Base-by-base conservation (phyloP, 148 eudicot genomes). In the Dysphania ambrosioides region DNA sequence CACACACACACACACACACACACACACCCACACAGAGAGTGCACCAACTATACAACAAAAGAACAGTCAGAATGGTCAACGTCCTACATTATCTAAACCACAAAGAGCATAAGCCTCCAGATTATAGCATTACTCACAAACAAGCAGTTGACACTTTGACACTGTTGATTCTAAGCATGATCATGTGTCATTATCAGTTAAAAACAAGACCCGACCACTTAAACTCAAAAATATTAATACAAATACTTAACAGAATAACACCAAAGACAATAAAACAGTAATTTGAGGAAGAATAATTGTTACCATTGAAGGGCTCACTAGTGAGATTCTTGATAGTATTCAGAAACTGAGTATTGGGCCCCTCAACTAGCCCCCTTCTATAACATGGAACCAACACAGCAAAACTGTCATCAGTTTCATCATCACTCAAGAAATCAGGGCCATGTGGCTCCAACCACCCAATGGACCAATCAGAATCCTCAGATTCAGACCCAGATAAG, bases 391-490 rank as follows among this genome's bases (percentile, higher is more conserved):
- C 98, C 72, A 95, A 70, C 44, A 95, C 97, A 35, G 97, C 97
- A 83, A 95, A 95, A 70, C 97, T 90, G 53, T 84, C 87, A 76
- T 91, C 97, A 16, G 53, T 85, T 83, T 89, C 97, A 68, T 90
- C 96, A 49, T 91, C 97, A 79, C 91, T 87, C 86, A 84, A 84
- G 84, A 95, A 95, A 79, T 83, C 96, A 72, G 96, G 86, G 63
- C 91, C 92, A 73, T 90, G 97, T 0, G 96, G 96, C 76, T 95
- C 98, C 71, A 89, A 74, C 98, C 98, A 95, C 78, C 97, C 98
- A 32, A 95, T 85, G 2, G 98, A 92, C 97, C 98, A 95, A 82
- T 95, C 98, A 11, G 98, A 92, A 75, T 90, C 97, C 72, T 90
- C 97, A 40, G 98, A 91, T 78, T 92, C 97, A 0, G 98, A 94